A percentile compares a stretch with the other conserved stretches of the same genome.
phyloP scores from a whole-genome alignment of 1,139 yeast genomes.

The Geotrichum fermentans region DNA sequence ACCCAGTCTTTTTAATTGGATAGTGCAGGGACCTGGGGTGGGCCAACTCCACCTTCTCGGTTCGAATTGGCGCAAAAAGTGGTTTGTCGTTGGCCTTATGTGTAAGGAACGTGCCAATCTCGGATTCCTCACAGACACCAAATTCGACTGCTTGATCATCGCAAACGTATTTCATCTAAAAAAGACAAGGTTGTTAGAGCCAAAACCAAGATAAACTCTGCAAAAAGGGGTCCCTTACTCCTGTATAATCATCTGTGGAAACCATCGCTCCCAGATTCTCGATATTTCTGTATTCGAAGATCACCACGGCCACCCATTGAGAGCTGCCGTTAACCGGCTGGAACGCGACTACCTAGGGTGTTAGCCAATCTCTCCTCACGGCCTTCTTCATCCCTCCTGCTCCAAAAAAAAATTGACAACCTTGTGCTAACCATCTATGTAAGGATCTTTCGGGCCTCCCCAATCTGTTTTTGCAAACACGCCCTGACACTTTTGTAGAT shows the following conservation, averaged over 20 bases:
- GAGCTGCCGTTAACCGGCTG: constrained; percentile 13
- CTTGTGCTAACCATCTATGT: constrained; percentile 26
- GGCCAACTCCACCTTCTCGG: constrained; percentile 50
- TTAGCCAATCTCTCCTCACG: background rate
- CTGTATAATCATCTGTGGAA: constrained; percentile 25
- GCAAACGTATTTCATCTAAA: constrained; percentile 57
- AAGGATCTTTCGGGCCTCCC: constrained; percentile 58
- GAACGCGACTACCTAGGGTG: constrained; percentile 3
- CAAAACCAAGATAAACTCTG: constrained; percentile 14
- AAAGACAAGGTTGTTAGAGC: too few relatives aligned
- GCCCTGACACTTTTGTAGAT: constrained; percentile 74
- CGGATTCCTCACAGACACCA: constrained; percentile 51
- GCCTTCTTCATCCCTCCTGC: background rate
- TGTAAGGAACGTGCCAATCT: constrained; percentile 56
- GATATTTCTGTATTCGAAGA: constrained; percentile 80
- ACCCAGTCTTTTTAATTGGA: constrained; percentile 69
- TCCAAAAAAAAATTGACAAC: background rate
- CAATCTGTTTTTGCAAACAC: constrained; percentile 83
- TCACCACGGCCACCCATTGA: constrained; percentile 51
- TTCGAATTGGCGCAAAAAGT: constrained; percentile 53
- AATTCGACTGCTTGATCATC: constrained; percentile 57
- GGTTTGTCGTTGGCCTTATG: constrained; percentile 23
- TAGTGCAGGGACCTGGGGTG: constrained; percentile 63
- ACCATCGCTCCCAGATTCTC: constrained; percentile 56
- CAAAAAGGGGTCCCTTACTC: background rate